A percentile compares a stretch with the other conserved stretches of the same genome.
phyloP scores from a whole-genome alignment of 352 stramenopile species.

The Plasmopara viticola region DNA sequence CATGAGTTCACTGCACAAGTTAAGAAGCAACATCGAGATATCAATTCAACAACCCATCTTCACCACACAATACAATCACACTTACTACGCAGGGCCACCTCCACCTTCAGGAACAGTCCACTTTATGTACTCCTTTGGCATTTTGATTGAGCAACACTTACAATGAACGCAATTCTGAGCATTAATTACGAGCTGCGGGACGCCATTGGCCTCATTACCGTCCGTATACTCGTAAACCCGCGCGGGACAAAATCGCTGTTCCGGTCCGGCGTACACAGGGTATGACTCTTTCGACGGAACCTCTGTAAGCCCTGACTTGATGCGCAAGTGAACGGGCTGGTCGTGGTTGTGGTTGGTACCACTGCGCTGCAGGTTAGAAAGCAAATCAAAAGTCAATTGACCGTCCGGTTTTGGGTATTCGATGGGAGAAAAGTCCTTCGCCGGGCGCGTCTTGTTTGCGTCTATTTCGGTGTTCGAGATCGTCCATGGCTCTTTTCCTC shows the following conservation, averaged over 20 bases:
- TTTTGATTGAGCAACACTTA: slow-evolving; percentile 99
- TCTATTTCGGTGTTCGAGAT: slow-evolving; percentile 82
- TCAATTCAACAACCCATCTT: slow-evolving; percentile 20
- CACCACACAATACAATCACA: background rate
- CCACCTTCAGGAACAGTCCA: slow-evolving; percentile 98
- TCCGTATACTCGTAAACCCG: slow-evolving; percentile 99
- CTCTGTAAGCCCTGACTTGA: slow-evolving; percentile 88
- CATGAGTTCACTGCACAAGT: slow-evolving; percentile 54
- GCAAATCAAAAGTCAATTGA: slow-evolving; percentile 96
- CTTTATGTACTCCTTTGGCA: slow-evolving; percentile 98
- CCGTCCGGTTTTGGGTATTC: slow-evolving; percentile 96
- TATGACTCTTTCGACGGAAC: slow-evolving; percentile 86
- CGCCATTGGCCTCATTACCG: slow-evolving; percentile 77
- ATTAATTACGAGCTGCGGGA: slow-evolving; percentile 96
- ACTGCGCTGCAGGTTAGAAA: slow-evolving; percentile 96
- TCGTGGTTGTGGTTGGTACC: slow-evolving; percentile 98
- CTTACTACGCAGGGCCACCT: slow-evolving; percentile 96
- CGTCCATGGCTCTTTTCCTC: slow-evolving; percentile 96
- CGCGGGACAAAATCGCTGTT: slow-evolving; percentile 97
- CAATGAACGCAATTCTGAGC: slow-evolving; percentile 99
- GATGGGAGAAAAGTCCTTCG: slow-evolving; percentile 88
- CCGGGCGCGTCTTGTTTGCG: slow-evolving; percentile 88
- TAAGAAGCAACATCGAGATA: slow-evolving; percentile 10
- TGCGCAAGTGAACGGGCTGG: slow-evolving; percentile 95
- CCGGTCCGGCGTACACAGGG: slow-evolving; percentile 93